phyloP scores from a whole-genome alignment of 2,329 filamentous ascomycete species.

The Sclerotinia borealis region DNA sequence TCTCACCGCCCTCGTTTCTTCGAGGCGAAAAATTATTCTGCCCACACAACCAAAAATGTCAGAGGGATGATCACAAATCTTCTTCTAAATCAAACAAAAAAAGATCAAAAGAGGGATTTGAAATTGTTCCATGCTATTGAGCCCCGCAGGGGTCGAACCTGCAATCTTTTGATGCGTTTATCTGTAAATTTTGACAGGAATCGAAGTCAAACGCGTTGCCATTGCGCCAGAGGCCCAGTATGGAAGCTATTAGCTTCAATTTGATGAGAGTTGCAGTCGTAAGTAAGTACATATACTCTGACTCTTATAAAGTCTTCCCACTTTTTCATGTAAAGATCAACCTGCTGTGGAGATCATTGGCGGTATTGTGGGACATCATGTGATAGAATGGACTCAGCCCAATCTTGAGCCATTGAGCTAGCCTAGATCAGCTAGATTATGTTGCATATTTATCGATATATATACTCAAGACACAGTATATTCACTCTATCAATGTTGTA shows the following conservation, averaged over 20 bases:
- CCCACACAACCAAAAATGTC: background rate
- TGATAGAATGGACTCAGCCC: background rate
- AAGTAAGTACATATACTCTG: background rate
- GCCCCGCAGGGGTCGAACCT: background rate
- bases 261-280: background rate
- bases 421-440: background rate
- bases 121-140: background rate
- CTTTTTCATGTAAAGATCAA: too few relatives aligned
- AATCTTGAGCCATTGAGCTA: background rate
- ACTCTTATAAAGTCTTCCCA: too few relatives aligned
- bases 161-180: background rate
- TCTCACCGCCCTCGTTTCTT: too few relatives aligned
- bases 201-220: slow-evolving; percentile 2
- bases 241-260: too few relatives aligned
- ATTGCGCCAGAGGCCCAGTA: background rate
- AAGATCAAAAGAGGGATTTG: too few relatives aligned
- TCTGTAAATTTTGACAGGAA: background rate
- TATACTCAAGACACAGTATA: too few relatives aligned
- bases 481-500: too few relatives aligned
- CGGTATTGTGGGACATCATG: background rate
- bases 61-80: background rate
- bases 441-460: background rate
- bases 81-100: background rate
- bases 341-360: too few relatives aligned
- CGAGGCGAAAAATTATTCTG: too few relatives aligned